Base-by-base conservation (phyloP, 2,329 filamentous ascomycete genomes). In the Aureobasidium sp. region DNA sequence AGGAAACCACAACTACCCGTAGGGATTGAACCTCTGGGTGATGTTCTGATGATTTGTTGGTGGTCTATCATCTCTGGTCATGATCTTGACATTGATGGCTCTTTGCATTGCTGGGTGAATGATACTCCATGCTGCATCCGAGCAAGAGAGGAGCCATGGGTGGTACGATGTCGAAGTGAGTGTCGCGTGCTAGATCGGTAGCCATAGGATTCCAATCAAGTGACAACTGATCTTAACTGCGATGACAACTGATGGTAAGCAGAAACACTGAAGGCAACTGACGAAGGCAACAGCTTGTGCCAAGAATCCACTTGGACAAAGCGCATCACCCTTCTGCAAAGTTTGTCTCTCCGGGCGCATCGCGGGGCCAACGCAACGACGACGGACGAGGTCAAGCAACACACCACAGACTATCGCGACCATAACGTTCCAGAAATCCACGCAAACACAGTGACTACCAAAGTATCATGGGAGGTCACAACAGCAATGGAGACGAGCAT, bases 401-500 rank as follows among this genome's bases (percentile, higher is more conserved):
- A n/a, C n/a, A n/a, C n/a, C n/a, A n/a, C n/a, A n/a, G 11, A 27
- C 21, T 48, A 29, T 42, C 42, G 30, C 54, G 9, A 48, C 13
- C 14, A 3, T 9, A 25, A 30, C 54, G 30, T 13, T 3, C 5
- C 9, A n/a, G 25, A n/a, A 5, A 39, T 4, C 9, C 11, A n/a
- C 27, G 5, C 29, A 11, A n/a, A 37, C 5, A 36, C 9, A 6
- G 3, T 29, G 36, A 32, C n/a, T 3, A 25, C 16, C 14, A 13
- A 45, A 3, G 1, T 13, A 39, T 30, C 42, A 58, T 58, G 54
- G 54, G 54, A n/a, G 54, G 54, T 2, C 54, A 59, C 36, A 44
- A 62, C n/a, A 66, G 66, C 41, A 68, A 68, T 47, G 65, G 62
- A 37, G 70, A 71, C 8, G 71, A 72, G 42, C 63, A 81, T 65